A percentile compares a stretch with the other conserved stretches of the same genome.
Evolutionary conservation across 345 rosid genomes (phyloP).

Genomic region (Citrus australasica): DNA sequence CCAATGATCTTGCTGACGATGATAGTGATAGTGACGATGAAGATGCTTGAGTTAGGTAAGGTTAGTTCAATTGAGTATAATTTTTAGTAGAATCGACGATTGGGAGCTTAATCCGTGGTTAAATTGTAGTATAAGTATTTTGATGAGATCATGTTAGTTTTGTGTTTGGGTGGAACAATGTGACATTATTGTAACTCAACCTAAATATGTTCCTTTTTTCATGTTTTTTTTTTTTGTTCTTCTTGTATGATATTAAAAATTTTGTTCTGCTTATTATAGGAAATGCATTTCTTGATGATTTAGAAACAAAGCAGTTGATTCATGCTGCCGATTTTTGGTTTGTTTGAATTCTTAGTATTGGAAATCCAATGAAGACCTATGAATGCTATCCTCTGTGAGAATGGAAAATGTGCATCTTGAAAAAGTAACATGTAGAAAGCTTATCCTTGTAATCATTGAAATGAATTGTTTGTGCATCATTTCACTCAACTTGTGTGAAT

Average conservation of each 20-base stretch:
- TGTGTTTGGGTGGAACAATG: background rate
- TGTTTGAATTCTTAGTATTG: background rate
- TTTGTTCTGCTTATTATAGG: background rate
- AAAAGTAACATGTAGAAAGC: background rate
- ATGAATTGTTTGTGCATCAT: background rate
- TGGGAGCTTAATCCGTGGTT: background rate
- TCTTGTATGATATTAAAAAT: background rate
- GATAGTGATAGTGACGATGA: slow-evolving; percentile 20
- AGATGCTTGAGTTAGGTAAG: slow-evolving; percentile 22
- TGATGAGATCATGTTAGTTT: background rate
- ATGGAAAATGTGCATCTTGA: background rate
- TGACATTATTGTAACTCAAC: slow-evolving; percentile 1
- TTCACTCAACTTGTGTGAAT: background rate
- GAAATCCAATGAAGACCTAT: background rate
- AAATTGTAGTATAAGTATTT: slow-evolving; percentile 4
- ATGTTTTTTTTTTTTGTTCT: background rate
- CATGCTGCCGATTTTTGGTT: background rate
- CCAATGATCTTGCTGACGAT: slow-evolving; percentile 27
- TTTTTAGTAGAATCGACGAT: background rate
- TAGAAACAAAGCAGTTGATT: background rate
- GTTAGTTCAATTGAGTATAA: slow-evolving; percentile 23
- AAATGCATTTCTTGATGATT: background rate
- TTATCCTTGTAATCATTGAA: background rate
- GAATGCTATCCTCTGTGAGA: background rate
- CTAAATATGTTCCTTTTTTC: background rate